Evolutionary conservation across 169 alveolate species (phyloP).

Genomic region (Plasmodium ovale): DNA sequence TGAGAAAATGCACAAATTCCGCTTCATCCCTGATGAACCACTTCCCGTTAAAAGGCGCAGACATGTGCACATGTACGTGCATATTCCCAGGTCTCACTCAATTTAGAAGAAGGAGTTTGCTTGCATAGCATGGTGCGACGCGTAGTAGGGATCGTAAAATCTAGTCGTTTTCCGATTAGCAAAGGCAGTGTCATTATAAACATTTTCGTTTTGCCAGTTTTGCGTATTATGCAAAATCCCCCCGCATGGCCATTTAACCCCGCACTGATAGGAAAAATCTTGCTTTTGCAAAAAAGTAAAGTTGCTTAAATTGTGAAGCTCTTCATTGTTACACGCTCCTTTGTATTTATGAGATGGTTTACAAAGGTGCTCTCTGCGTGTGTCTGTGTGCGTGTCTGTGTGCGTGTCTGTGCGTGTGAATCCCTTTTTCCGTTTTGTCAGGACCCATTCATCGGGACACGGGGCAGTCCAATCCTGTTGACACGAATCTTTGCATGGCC

Average conservation of each 20-base stretch:
- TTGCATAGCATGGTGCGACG: slow-evolving; percentile 1
- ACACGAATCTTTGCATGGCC: slow-evolving; percentile 83
- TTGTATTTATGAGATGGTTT: slow-evolving; percentile 24
- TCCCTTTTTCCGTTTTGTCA: not conserved
- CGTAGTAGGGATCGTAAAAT: slow-evolving; percentile 35
- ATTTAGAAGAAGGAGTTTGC: slow-evolving; percentile 19
- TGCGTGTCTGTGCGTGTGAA: not conserved
- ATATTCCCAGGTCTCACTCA: not conserved
- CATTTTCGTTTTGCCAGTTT: slow-evolving; percentile 54
- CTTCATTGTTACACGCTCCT: slow-evolving; percentile 38
- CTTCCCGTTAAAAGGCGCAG: too few species aligned
- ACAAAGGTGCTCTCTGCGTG: slow-evolving; percentile 12
- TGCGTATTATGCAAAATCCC: slow-evolving; percentile 10
- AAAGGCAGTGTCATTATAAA: slow-evolving; percentile 39
- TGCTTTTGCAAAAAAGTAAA: slow-evolving; percentile 77
- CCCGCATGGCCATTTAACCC: slow-evolving; percentile 84
- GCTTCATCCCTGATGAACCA: too few species aligned
- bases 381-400: not conserved
- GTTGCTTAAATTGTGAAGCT: slow-evolving; percentile 5
- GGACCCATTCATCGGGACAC: slow-evolving; percentile 48
- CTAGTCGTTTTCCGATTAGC: slow-evolving; percentile 19
- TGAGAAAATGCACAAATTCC: not conserved
- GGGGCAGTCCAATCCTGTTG: slow-evolving; percentile 78
- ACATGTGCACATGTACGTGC: too few species aligned
- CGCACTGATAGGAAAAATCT: slow-evolving; percentile 80